Percentiles rank a stretch among this genome's conserved stretches.
These are phyloP conservation scores for Suhomyces kilbournensis DNA, from an alignment of 805 yeast species.

Conservation along the genomic window DNA sequence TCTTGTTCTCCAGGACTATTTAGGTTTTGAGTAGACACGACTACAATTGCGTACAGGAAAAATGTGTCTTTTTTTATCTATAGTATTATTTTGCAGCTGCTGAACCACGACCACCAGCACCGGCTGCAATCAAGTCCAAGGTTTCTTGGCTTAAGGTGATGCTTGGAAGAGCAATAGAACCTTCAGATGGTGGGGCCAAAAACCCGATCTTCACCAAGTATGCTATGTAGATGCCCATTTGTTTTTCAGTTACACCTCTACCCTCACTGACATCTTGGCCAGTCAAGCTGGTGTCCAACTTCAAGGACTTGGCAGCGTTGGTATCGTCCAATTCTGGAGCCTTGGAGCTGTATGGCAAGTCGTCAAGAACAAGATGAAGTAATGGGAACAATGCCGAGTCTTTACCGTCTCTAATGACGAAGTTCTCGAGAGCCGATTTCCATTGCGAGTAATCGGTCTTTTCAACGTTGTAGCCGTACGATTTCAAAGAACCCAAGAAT, in stretches of 20 bases:
- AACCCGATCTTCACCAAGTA: slow-evolving; percentile 80
- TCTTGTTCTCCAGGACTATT: neutral
- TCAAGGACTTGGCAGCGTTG: slow-evolving; percentile 72
- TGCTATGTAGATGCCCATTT: slow-evolving; percentile 73
- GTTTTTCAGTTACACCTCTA: slow-evolving; percentile 64
- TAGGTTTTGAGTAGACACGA: neutral
- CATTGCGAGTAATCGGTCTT: slow-evolving; percentile 70
- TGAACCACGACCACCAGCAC: slow-evolving; percentile 69
- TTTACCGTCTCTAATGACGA: slow-evolving; percentile 60
- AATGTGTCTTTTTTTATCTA: neutral
- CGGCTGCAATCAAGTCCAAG: slow-evolving; percentile 51
- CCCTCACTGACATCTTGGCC: slow-evolving; percentile 69
- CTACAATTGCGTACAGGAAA: neutral
- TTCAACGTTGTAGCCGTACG: slow-evolving; percentile 70
- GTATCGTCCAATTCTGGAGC: slow-evolving; percentile 94
- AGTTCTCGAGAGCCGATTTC: slow-evolving; percentile 73
- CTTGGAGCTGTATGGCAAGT: slow-evolving; percentile 83
- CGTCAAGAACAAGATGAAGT: slow-evolving; percentile 89
- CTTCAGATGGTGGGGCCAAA: slow-evolving; percentile 57
- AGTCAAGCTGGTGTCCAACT: slow-evolving; percentile 57
- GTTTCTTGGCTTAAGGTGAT: slow-evolving; percentile 56
- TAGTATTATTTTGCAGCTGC: slow-evolving; percentile 45
- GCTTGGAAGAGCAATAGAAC: slow-evolving; percentile 52
- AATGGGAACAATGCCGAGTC: slow-evolving; percentile 91
- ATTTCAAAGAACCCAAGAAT: slow-evolving; percentile 60